Evolutionary conservation across 1,284 basidiomycete species (phyloP), one percentile per base, ranked within the genome.

Genomic region (Leccinum griseonigrum): DNA sequence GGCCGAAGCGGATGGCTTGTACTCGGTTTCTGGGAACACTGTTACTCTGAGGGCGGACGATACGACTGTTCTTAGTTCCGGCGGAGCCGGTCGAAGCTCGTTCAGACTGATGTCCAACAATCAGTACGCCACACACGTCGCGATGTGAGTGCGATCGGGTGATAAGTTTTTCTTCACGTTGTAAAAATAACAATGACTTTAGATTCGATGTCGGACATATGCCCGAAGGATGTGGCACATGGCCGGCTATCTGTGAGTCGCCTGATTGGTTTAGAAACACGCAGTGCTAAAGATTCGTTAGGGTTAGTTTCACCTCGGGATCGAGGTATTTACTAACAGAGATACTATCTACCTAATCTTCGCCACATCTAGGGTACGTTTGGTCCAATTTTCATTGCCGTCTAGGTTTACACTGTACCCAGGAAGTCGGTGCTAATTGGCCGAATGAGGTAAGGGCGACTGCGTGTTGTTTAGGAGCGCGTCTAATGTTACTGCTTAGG

Each of bases 1-100:
- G 0, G 84, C 84, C 0, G 60, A 68, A 46, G 67, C 68, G 26
- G 65, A 76, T 22, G 83, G 84, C 61, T 69, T 86, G 59, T 82
- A 82, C 13, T 84, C 74, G 55, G 74, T 82, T 1, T 76, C 75
- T 36, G 75, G 72, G 4, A 72, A 80, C 67, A 75, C 75, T 13
- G 83, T 86, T 58, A 76, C 81, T 38, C 64, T 79, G 50, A 70
- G 74, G 3, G 76, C 74, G 1, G 78, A 79, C 55, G 36, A 71
- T 56, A 71, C 66, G 1, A 75, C 75, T 3, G 62, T 66, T 10
- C 69, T 79, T 9, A 63, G n/a, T 14, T 2, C 76, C 7, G 63
- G 59, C 2, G 77, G 70, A 4, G 67, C 73, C 2, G 78, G 77
- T n/a, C 67, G 77, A 28, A 74, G 76, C 38, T 74, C 77, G 0